Evolutionary conservation across 75 land plant genomes (phyloP), one percentile per base, ranked within the genome.

Genomic region (Pinus tabuliformis): DNA sequence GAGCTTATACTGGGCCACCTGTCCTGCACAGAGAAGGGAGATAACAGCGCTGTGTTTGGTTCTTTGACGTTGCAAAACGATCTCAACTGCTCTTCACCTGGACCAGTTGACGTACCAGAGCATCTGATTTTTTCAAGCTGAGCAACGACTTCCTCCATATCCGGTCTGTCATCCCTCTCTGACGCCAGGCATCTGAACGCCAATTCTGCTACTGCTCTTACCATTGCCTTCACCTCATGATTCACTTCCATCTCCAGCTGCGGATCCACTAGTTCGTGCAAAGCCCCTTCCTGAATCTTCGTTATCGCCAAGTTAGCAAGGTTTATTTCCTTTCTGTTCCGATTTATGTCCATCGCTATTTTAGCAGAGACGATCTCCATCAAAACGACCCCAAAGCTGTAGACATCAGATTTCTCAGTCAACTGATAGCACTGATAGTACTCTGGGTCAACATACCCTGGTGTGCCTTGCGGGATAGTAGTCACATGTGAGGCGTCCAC

Each of bases 301-400:
- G 21, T 59, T n/a, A 59, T n/a, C 6, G 61, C 61, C 61, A 59
- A 18, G 61, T n/a, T 59, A 18, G 21, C 61, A 18, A 59, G 61
- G 21, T 59, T 59, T 59, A 59, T 59, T 18, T 18, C 18, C 61
- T 5, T 18, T 59, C 61, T 18, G 18, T 59, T n/a, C 21, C 61
- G 61, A n/a, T 59, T 59, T n/a, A 59, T 18, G 61, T 59, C 61
- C 61, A 59, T 59, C 21, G 61, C 61, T 18, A 4, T n/a, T 18
- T 59, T 59, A 0, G 21, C 61, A 4, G 61, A 59, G 26, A 72
- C 11, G 37, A 89, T 81, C 86, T 95, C 92, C 62, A 89, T 83
- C 3, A 95, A 82, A 9, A 95, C 93, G 18, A 95, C 94, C 3
- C 98, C 98, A 74, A 87, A 92, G 75, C 91, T 95, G 86, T 89